phyloP scores from a whole-genome alignment of 345 rosid species.

The Sonneratia caseolaris region DNA sequence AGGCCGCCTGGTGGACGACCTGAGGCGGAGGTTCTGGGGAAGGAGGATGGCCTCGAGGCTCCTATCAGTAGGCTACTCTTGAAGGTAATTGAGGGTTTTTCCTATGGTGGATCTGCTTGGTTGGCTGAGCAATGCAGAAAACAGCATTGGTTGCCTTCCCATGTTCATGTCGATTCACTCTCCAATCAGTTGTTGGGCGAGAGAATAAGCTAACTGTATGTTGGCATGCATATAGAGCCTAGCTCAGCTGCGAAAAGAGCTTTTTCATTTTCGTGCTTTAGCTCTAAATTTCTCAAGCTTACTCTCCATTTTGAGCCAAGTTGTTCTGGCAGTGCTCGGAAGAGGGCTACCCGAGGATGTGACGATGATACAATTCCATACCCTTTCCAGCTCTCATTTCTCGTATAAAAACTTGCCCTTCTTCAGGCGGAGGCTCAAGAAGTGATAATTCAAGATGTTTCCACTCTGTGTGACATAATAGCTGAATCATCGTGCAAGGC shows the following conservation, averaged over 20 bases:
- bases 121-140: neutral
- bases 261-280: neutral
- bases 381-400: neutral
- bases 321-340: too few relatives aligned
- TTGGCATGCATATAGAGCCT: neutral
- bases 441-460: conserved; percentile 34
- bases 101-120: neutral
- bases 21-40: conserved; percentile 4
- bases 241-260: neutral
- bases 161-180: neutral
- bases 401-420: neutral
- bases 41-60: conserved; percentile 15
- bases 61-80: conserved; percentile 42
- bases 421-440: conserved; percentile 63
- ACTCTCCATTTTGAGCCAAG: neutral
- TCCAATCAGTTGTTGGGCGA: neutral
- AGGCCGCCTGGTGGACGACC: conserved; percentile 9
- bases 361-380: neutral
- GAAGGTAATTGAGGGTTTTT: conserved; percentile 41
- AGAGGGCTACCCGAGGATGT: too few relatives aligned
- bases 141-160: neutral
- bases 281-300: neutral
- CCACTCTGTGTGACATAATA: conserved; percentile 48
- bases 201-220: neutral
- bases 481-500: conserved; percentile 51